Base-by-base conservation (phyloP, 2,329 filamentous ascomycete species). In the Colletotrichum coccodes region DNA sequence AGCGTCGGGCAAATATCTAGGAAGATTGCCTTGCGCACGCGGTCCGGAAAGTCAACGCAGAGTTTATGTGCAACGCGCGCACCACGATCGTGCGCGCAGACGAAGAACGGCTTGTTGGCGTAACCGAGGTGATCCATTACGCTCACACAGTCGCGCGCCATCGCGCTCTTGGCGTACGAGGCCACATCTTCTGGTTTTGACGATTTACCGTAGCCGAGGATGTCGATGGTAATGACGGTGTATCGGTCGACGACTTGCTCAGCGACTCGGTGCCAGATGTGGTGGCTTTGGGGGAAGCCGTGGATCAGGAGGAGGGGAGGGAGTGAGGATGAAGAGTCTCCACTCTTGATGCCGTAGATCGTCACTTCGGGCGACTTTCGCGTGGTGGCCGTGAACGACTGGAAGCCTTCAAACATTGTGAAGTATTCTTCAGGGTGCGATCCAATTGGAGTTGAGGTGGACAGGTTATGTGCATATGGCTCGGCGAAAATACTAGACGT, bases 81-180 rank as follows among this genome's bases (percentile, higher is more conserved):
- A 4, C 88, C 87, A 44, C 87, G 84, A 73, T 90, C 88, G 72
- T 90, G 88, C 0, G 82, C 86, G 64, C 86, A 86, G 23, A 90
- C 76, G 71, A 77, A 85, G 74, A 85, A 87, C 0, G 75, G 68
- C 23, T 11, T 21, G 0, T 71, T 62, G 1, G 34, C 42, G 71
- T 80, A 77, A 8, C 81, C 81, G 0, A 87, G 76, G 1, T 73
- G 49, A 18, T 79, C 72, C 86, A 88, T 87, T 18, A 85, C 81
- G 16, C 73, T 71, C 8, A 82, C 73, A 67, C 80, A 82, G 73
- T 88, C 86, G 2, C 75, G 72, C 0, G 85, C 86, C 83, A 87
- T 86, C 23, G 76, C 77, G 64, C 80, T 82, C 72, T 87, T 87
- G 42, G 80, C 80, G 72, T 86, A 87, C 1, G 75, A 72, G 1